Base-by-base conservation (phyloP, 148 eudicot genomes). In the Chenopodium formosanum region DNA sequence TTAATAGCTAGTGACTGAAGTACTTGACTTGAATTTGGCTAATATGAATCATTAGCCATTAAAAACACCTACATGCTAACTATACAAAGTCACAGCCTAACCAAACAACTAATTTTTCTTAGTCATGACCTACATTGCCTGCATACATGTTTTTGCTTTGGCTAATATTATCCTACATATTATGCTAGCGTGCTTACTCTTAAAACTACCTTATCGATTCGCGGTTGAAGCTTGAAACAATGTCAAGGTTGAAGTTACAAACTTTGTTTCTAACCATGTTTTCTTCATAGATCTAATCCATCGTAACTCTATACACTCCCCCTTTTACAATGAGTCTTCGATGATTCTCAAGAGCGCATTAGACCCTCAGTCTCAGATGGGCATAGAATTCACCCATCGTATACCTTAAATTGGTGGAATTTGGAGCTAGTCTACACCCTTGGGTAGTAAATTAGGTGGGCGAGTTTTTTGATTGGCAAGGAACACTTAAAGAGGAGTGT, bases 281-380 rank as follows among this genome's bases (percentile, higher is more conserved):
- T 12, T 71, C 23, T 29, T 5, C 25, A 46, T 65, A 84, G 86
- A 86, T 69, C 79, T 88, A 2, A 86, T 85, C 66, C 89, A 86
- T 70, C 40, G 79, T 22, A 68, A 46, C 8, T 78, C 83, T 20
- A 70, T 81, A 6, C 31, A 2, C 11, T 89, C 88, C 20, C 91
- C 91, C 1, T 72, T 66, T 37, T 82, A 87, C 76, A 37, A 87
- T 70, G 37, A 34, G 37, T 76, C 89, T 60, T 60, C 80, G 27
- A 48, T 17, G 67, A 75, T 73, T 32, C 5, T 78, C 82, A 0
- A 47, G 48, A 44, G n/a, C 5, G 63, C 67, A 62, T 82, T 2
- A 79, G 83, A 48, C 48, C 37, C 47, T 83, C 86, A 40, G 37
- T 83, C 40, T 80, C 86, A 2, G 66, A 46, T 9, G 72, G 71